These are phyloP conservation scores for Lipomyces lipofer DNA, from an alignment of 805 yeast species.

Conservation along the genomic window DNA sequence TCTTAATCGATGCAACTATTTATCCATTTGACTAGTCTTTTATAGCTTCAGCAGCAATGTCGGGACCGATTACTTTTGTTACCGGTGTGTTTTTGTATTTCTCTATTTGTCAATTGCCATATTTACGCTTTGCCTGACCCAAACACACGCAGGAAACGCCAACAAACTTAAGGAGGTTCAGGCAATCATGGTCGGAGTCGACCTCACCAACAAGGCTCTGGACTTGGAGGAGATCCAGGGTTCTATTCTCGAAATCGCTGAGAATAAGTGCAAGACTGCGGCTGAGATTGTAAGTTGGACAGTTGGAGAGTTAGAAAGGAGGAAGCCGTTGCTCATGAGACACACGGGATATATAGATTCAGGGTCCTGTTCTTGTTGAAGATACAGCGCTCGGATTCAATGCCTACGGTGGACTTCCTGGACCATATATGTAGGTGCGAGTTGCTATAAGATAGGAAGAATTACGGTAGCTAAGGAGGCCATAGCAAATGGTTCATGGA, in stretches of 20 bases:
- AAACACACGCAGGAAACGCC: conserved; percentile 79
- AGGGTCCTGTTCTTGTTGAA: conserved; percentile 89
- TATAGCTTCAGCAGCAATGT: conserved; percentile 10
- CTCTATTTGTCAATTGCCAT: conserved; percentile 65
- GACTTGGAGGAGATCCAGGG: conserved; percentile 95
- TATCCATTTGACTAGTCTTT: not conserved
- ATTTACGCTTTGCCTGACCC: not conserved
- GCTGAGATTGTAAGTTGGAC: conserved; percentile 48
- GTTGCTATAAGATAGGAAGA: not conserved
- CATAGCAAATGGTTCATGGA: conserved; percentile 79
- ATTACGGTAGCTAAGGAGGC: no score
- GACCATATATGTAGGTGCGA: conserved; percentile 68
- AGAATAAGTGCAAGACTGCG: conserved; percentile 75
- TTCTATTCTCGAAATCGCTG: conserved; percentile 74
- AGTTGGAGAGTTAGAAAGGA: not conserved
- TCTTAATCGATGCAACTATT: not conserved
- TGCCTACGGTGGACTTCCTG: conserved; percentile 84
- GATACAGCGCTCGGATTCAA: conserved; percentile 88
- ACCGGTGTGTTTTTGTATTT: conserved; percentile 85
- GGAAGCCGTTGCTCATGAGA: not conserved
- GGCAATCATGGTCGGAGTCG: conserved; percentile 55
- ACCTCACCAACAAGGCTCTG: conserved; percentile 60
- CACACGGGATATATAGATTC: conserved; percentile 36
- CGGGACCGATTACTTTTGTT: conserved; percentile 57
- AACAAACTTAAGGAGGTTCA: conserved; percentile 86